Evolutionary conservation across 2,329 filamentous ascomycete genomes (phyloP).

Genomic region (Magnaporthiopsis rhizophila): DNA sequence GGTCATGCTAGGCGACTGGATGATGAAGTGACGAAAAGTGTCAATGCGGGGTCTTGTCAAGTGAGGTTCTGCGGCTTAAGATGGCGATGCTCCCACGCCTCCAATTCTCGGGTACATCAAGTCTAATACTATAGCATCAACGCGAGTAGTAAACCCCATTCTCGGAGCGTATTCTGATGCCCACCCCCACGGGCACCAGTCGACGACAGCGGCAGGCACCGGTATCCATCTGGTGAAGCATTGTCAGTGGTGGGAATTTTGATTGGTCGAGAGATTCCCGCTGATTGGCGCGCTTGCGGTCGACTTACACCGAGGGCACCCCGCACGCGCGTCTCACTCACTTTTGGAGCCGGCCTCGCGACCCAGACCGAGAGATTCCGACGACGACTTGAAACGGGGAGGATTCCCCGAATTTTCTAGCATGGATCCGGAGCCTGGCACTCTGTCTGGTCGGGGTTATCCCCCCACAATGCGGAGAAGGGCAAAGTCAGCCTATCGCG

Average conservation of each 20-base stretch:
- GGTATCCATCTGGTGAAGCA: not conserved
- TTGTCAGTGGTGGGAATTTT: not conserved
- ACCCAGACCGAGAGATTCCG: not conserved
- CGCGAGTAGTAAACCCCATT: not conserved
- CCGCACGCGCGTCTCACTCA: not conserved
- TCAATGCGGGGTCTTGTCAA: not conserved
- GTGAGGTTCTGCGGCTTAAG: not conserved
- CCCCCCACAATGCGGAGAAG: not conserved
- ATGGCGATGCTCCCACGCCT: not conserved
- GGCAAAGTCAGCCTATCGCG: not conserved
- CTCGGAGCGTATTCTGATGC: not conserved
- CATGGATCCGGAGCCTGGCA: too few relatives aligned
- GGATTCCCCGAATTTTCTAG: not conserved
- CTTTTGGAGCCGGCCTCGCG: not conserved
- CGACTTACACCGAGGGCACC: not conserved
- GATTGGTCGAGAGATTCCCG: not conserved
- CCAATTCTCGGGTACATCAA: not conserved
- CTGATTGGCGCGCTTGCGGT: not conserved
- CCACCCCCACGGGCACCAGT: not conserved
- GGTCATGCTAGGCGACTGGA: conserved; percentile 44
- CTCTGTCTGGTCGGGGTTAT: not conserved
- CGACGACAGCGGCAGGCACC: too few relatives aligned
- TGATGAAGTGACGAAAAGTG: too few relatives aligned
- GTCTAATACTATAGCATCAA: not conserved
- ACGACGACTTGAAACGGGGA: not conserved